phyloP scores from a whole-genome alignment of 768 basidiomycete genomes.

The Termitomyces sp. region DNA sequence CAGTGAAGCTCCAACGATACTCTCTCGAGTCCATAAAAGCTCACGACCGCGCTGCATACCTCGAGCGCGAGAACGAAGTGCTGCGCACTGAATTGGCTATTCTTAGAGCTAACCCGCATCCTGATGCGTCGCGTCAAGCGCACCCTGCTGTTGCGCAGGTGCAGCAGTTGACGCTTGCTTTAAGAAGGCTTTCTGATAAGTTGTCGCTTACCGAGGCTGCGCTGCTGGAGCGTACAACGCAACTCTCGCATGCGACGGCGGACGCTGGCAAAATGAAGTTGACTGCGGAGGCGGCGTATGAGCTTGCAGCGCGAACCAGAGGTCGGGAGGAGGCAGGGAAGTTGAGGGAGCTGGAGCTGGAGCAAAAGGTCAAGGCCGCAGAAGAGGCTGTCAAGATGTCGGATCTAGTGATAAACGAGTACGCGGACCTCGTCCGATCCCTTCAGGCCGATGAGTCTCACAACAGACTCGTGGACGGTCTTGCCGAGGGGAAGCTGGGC shows the following conservation, averaged over 20 bases:
- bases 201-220: conserved; percentile 57
- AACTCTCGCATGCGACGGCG: conserved; percentile 39
- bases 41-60: conserved; percentile 40
- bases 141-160: conserved; percentile 29
- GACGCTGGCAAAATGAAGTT: conserved; percentile 41
- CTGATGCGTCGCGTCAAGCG: conserved; percentile 23
- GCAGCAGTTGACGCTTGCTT: conserved; percentile 61
- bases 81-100: conserved; percentile 52
- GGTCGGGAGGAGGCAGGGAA: conserved; percentile 52
- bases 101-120: conserved; percentile 53
- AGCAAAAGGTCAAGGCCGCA: conserved; percentile 39
- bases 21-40: conserved; percentile 50
- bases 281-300: conserved; percentile 49
- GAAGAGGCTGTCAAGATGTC: conserved; percentile 61
- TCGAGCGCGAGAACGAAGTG: conserved; percentile 59
- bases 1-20: conserved; percentile 63
- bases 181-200: conserved; percentile 67
- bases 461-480: conserved; percentile 25
- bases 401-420: conserved; percentile 66
- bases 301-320: conserved; percentile 49
- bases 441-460: conserved; percentile 44
- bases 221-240: conserved; percentile 43
- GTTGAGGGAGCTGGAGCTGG: conserved; percentile 45
- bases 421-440: conserved; percentile 68
- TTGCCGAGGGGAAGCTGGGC: conserved; percentile 46